These are phyloP conservation scores for Plasmodium inui DNA, from an alignment of 169 alveolate genomes.

Conservation along the genomic window DNA sequence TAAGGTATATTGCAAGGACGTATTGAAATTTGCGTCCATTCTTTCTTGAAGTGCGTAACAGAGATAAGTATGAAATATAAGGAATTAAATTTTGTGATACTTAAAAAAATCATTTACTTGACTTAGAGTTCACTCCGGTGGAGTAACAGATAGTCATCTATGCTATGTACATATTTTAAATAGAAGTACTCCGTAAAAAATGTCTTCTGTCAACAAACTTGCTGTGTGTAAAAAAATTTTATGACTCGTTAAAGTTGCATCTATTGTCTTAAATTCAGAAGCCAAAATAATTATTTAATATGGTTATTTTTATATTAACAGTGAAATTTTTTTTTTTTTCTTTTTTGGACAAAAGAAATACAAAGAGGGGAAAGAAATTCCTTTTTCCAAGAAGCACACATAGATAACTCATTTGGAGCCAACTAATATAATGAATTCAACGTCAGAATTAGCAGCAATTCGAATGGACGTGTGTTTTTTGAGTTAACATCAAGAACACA, in stretches of 20 bases:
- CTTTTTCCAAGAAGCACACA: background rate
- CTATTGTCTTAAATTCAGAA: too few species aligned
- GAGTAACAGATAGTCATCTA: too few species aligned
- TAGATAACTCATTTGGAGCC: background rate
- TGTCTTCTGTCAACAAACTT: background rate
- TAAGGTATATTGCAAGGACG: too few species aligned
- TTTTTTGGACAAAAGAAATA: background rate
- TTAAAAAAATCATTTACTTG: background rate
- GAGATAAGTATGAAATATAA: background rate
- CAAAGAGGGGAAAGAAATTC: background rate
- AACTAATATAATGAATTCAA: background rate
- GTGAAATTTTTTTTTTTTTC: background rate
- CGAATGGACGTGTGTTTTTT: background rate
- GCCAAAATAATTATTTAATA: too few species aligned
- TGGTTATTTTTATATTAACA: background rate
- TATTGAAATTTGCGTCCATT: background rate
- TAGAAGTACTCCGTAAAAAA: background rate
- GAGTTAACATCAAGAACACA: too few species aligned
- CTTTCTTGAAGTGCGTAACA: background rate
- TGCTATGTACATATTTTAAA: background rate
- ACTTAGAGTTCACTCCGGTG: background rate
- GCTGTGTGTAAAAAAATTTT: background rate
- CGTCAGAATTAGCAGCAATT: background rate
- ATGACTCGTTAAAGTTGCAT: background rate
- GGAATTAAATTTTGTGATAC: background rate